Conservation (phyloP, 331 rosid genomes). For the Pyrus hybrid region DNA sequence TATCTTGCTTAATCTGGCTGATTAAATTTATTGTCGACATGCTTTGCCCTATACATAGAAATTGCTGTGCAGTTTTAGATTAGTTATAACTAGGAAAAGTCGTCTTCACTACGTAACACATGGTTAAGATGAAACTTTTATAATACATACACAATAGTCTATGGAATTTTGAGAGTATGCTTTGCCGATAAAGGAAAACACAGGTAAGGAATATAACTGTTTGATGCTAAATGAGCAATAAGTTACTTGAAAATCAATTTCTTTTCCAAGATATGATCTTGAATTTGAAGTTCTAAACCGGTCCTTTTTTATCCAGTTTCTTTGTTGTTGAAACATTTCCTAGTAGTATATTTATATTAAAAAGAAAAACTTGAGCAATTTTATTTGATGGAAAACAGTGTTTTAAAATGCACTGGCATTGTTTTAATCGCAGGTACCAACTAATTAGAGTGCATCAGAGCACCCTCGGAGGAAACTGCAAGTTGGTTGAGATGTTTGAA, state of each 20-base stretch:
- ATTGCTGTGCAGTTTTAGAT: background rate
- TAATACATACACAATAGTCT: background rate
- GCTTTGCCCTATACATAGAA: background rate
- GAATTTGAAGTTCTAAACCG: background rate
- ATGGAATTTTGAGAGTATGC: background rate
- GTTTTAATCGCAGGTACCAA: conserved; percentile 40
- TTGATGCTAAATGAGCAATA: background rate
- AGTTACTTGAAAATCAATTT: background rate
- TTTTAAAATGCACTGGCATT: conserved; percentile 10
- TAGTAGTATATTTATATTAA: background rate
- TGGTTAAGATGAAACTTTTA: background rate
- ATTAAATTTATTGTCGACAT: background rate
- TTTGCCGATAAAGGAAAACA: background rate
- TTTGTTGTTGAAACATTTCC: background rate
- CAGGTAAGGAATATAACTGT: background rate
- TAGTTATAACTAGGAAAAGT: background rate
- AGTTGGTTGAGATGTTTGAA: conserved; percentile 75
- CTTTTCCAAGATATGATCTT: background rate
- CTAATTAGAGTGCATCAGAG: conserved; percentile 62
- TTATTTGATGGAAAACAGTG: background rate
- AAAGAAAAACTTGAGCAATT: background rate
- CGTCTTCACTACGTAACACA: background rate
- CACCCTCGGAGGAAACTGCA: conserved; percentile 66
- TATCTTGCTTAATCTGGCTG: background rate
- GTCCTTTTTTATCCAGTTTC: background rate